phyloP scores from a whole-genome alignment of 2,329 filamentous ascomycete genomes.

The Arthroderma sp. region DNA sequence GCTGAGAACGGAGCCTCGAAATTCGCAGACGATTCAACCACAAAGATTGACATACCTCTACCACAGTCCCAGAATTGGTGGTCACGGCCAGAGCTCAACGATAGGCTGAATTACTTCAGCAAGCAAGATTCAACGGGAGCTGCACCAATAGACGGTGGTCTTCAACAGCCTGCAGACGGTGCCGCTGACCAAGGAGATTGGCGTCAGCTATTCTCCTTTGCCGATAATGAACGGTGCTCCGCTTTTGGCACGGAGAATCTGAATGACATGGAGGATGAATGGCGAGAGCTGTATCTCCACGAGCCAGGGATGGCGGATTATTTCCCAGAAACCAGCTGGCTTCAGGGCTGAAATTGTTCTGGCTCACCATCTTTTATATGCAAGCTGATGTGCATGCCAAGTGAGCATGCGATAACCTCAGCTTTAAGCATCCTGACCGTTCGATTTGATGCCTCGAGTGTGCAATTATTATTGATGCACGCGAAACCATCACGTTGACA shows the following conservation, averaged over 20 bases:
- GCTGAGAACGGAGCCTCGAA: conserved; percentile 4
- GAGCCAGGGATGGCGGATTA: conserved; percentile 30
- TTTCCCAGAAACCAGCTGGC: conserved; percentile 28
- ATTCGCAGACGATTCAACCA: conserved; percentile 1
- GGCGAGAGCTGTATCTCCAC: conserved; percentile 33
- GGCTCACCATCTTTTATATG: too few relatives aligned
- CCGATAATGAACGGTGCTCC: conserved; percentile 24
- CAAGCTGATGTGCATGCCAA: too few relatives aligned
- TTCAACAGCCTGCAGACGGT: conserved; percentile 13
- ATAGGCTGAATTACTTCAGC: conserved; percentile 8
- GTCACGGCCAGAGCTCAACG: conserved; percentile 3
- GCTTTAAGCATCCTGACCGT: too few relatives aligned
- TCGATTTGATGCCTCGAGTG: too few relatives aligned
- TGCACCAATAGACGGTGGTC: background rate
- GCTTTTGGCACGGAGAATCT: conserved; percentile 26
- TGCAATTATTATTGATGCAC: too few relatives aligned
- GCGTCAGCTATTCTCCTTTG: conserved; percentile 30
- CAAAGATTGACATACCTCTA: conserved; percentile 4
- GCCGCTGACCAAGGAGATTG: conserved; percentile 26
- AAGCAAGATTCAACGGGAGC: conserved; percentile 1
- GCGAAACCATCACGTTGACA: too few relatives aligned
- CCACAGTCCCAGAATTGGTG: conserved; percentile 5
- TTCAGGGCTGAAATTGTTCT: conserved; percentile 15
- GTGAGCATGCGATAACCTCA: background rate
- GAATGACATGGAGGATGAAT: conserved; percentile 30